Percentiles rank a stretch among this genome's conserved stretches.
phyloP scores from a whole-genome alignment of 1,139 yeast species.

The Schwanniomyces etchellsii region DNA sequence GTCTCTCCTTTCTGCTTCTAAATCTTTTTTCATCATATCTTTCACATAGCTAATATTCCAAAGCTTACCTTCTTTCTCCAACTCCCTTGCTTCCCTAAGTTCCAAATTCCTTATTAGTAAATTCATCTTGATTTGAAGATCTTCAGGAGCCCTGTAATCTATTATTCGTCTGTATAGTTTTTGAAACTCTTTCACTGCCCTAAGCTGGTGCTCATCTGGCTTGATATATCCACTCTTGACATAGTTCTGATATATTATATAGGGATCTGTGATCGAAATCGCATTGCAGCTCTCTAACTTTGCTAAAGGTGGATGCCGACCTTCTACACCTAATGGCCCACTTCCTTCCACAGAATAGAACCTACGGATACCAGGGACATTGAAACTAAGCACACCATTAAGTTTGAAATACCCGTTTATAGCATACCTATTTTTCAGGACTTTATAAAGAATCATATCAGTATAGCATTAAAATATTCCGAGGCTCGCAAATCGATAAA shows the following conservation, averaged over 20 bases:
- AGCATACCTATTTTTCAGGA: too few relatives aligned
- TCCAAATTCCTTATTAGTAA: slow-evolving; percentile 45
- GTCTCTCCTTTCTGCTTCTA: slow-evolving; percentile 23
- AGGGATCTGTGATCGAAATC: slow-evolving; percentile 60
- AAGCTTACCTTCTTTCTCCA: slow-evolving; percentile 1
- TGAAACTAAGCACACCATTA: too few relatives aligned
- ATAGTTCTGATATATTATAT: slow-evolving; percentile 49
- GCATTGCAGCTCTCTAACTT: slow-evolving; percentile 5
- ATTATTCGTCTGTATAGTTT: slow-evolving; percentile 53
- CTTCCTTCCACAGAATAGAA: slow-evolving; percentile 7
- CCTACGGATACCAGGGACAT: too few relatives aligned
- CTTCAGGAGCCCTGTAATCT: slow-evolving; percentile 55
- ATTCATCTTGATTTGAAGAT: slow-evolving; percentile 42
- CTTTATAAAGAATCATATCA: too few relatives aligned
- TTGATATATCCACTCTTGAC: slow-evolving; percentile 46
- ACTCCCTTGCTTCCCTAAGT: slow-evolving; percentile 18
- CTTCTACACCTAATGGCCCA: slow-evolving; percentile 38
- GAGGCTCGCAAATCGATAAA: too few relatives aligned
- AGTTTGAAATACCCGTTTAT: too few relatives aligned
- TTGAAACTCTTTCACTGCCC: slow-evolving; percentile 63
- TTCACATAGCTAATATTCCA: slow-evolving; percentile 12
- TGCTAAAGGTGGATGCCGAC: slow-evolving; percentile 21
- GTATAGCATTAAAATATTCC: too few relatives aligned
- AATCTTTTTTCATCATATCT: slow-evolving; percentile 20
- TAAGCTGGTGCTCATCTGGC: slow-evolving; percentile 52